Evolutionary conservation across 1,284 basidiomycete species (phyloP).

Genomic region (Apiotrichum laibachii): DNA sequence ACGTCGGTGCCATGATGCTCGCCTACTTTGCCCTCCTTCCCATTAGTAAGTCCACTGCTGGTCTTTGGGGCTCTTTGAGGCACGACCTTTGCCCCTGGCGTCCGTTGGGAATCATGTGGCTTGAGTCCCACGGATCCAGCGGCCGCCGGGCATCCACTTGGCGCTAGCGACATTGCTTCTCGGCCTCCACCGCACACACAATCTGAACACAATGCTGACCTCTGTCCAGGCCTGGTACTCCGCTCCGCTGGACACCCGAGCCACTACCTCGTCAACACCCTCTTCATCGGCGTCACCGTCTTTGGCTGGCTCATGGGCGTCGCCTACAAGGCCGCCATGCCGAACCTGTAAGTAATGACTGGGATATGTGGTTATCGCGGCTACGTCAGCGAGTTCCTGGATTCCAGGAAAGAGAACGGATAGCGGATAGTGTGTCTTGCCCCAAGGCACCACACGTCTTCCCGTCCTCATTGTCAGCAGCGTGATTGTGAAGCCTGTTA

Average conservation of each 20-base stretch:
- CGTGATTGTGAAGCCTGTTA: no score
- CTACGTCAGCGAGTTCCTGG: background rate
- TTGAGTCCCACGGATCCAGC: no score
- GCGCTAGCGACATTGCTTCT: no score
- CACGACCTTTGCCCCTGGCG: background rate
- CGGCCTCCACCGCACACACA: background rate
- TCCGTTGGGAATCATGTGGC: no score
- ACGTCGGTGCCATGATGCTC: slow-evolving; percentile 30
- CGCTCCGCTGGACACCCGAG: slow-evolving; percentile 39
- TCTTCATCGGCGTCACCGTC: slow-evolving; percentile 31
- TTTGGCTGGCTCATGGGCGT: slow-evolving; percentile 44
- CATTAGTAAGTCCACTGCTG: slow-evolving; percentile 27
- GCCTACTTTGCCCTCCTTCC: slow-evolving; percentile 46
- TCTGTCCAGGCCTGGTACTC: slow-evolving; percentile 34
- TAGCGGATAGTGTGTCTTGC: no score
- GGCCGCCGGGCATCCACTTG: no score
- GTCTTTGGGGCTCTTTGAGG: background rate
- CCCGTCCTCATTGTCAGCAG: no score
- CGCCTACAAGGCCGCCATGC: slow-evolving; percentile 38
- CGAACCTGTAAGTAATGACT: slow-evolving; percentile 34
- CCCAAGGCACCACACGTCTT: no score
- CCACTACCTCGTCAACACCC: slow-evolving; percentile 37
- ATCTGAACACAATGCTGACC: background rate
- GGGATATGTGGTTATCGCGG: background rate
- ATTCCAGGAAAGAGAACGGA: background rate